Evolutionary conservation across 2,329 filamentous ascomycete genomes (phyloP).

Genomic region (Metarhizium album): DNA sequence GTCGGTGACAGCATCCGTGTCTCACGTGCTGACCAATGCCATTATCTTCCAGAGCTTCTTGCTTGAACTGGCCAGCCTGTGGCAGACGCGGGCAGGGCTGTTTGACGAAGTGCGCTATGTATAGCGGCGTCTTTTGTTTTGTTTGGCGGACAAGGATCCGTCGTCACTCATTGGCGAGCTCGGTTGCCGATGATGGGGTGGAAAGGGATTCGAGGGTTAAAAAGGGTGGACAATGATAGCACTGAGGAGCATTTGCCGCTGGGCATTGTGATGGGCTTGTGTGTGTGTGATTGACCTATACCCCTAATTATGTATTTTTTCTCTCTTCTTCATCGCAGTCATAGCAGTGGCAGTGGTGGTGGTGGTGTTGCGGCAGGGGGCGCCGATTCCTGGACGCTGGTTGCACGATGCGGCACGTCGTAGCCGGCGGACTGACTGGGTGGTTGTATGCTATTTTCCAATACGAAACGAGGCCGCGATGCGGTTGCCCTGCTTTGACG

Average conservation of each 20-base stretch:
- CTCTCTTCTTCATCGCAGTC: neutral
- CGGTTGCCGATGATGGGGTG: neutral
- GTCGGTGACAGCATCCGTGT: constrained; percentile 55
- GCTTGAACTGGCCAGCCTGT: constrained; percentile 62
- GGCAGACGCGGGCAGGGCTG: constrained; percentile 63
- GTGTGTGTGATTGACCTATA: constrained; percentile 1
- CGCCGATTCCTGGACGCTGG: too few relatives aligned
- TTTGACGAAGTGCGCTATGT: constrained; percentile 65
- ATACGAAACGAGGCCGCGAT: too few relatives aligned
- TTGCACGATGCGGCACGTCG: too few relatives aligned
- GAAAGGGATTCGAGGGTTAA: neutral
- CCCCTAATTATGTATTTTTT: neutral
- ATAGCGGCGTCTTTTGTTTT: constrained; percentile 6
- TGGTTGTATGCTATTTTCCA: too few relatives aligned
- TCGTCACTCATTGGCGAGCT: neutral
- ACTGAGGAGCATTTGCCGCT: neutral
- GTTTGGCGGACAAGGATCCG: too few relatives aligned
- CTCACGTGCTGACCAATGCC: constrained; percentile 69
- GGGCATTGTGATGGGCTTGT: neutral
- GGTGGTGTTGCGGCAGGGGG: too few relatives aligned
- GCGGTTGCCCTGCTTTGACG: too few relatives aligned
- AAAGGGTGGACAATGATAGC: neutral
- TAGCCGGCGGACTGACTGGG: too few relatives aligned
- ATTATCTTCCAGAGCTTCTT: constrained; percentile 72
- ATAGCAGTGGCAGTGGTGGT: neutral